These are phyloP conservation scores for Tricholoma furcatifolium DNA, from an alignment of 768 basidiomycete genomes.

Conservation along the genomic window DNA sequence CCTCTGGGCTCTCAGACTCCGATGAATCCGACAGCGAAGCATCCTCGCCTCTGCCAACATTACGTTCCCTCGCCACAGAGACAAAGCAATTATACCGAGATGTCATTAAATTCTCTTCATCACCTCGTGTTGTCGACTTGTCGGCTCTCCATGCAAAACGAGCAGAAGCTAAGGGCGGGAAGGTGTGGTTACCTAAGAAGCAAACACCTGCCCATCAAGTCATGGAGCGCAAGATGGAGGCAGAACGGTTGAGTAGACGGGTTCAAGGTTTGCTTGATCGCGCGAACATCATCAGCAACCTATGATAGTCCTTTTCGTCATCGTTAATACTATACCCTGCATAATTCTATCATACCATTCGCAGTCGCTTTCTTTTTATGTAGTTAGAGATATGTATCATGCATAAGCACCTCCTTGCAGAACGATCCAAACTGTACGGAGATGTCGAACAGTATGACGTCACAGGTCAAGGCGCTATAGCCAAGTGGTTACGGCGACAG, in stretches of 20 bases:
- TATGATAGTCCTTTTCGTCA: conserved; percentile 16
- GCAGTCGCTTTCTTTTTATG: no score
- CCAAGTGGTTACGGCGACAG: conserved; percentile 80
- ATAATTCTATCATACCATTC: no score
- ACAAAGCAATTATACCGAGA: conserved; percentile 88
- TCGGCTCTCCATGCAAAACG: conserved; percentile 55
- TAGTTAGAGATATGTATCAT: no score
- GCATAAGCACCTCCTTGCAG: no score
- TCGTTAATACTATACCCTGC: neutral
- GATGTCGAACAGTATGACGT: no score
- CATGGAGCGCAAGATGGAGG: conserved; percentile 72
- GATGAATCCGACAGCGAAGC: conserved; percentile 55
- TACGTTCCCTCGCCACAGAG: conserved; percentile 74
- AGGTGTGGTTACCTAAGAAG: conserved; percentile 80
- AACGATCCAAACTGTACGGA: no score
- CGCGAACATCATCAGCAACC: conserved; percentile 42
- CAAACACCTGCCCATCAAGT: conserved; percentile 82
- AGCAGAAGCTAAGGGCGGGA: conserved; percentile 45
- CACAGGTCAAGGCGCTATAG: conserved; percentile 46
- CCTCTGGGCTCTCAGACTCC: conserved; percentile 67
- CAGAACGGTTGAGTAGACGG: conserved; percentile 64
- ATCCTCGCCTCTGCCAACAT: conserved; percentile 43
- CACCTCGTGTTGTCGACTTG: conserved; percentile 84
- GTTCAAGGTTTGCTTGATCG: conserved; percentile 72
- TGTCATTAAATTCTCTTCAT: conserved; percentile 81